Evolutionary conservation across 2,329 filamentous ascomycete genomes (phyloP).

Genomic region (Cladobotryum protrusum): DNA sequence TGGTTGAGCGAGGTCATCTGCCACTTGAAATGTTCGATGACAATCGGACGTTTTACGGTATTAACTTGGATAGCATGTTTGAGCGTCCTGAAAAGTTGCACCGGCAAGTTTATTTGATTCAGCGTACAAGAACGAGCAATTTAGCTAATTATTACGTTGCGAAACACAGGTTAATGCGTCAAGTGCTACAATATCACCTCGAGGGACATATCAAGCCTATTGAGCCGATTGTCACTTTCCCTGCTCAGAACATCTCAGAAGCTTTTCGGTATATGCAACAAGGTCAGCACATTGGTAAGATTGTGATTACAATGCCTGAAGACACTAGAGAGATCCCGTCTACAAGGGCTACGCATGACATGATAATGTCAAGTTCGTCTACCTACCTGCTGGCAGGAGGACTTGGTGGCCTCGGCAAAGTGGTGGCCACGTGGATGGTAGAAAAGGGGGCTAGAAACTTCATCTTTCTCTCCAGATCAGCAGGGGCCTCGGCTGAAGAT

Average conservation of each 20-base stretch:
- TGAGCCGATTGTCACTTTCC: slow-evolving; percentile 10
- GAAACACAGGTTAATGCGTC: background rate
- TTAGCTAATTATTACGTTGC: background rate
- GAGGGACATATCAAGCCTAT: slow-evolving; percentile 6
- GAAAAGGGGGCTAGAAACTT: slow-evolving; percentile 14
- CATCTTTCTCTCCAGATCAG: slow-evolving; percentile 9
- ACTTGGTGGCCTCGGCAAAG: slow-evolving; percentile 19
- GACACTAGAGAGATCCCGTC: background rate
- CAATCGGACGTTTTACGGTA: slow-evolving; percentile 27
- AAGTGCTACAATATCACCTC: background rate
- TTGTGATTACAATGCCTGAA: slow-evolving; percentile 1
- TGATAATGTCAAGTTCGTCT: background rate
- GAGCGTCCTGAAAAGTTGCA: background rate
- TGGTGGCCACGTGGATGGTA: slow-evolving; percentile 19
- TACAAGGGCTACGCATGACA: background rate
- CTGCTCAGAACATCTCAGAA: slow-evolving; percentile 8
- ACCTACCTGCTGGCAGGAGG: slow-evolving; percentile 22
- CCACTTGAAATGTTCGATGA: slow-evolving; percentile 39
- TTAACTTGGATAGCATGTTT: slow-evolving; percentile 19
- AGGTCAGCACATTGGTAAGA: slow-evolving; percentile 22
- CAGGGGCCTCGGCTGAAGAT: slow-evolving; percentile 4
- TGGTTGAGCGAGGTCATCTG: slow-evolving; percentile 33
- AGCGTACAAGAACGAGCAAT: background rate
- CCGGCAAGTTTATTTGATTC: background rate
- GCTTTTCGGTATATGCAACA: slow-evolving; percentile 16